Conservation (phyloP, 495 filamentous ascomycete genomes). For the Penicillium samsonianum region DNA sequence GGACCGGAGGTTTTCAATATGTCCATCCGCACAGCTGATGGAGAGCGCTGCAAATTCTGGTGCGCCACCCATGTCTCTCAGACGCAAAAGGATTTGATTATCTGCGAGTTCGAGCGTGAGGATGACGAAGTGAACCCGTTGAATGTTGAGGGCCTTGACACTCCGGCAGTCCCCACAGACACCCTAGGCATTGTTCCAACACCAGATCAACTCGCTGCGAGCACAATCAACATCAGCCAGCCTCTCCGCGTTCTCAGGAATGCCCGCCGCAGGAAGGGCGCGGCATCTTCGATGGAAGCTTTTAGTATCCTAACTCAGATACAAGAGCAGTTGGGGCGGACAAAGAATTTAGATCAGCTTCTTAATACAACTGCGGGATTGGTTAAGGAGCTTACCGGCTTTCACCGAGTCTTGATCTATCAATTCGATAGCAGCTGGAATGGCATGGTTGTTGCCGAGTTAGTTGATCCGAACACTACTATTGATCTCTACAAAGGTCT, state of each 20-base stretch:
- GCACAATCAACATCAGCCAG: conserved; percentile 68
- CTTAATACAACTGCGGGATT: conserved; percentile 41
- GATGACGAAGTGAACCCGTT: conserved; percentile 76
- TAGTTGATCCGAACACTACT: conserved; percentile 77
- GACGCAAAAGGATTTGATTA: conserved; percentile 65
- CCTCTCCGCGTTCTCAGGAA: conserved; percentile 79
- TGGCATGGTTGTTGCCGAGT: conserved; percentile 82
- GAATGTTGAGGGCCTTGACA: conserved; percentile 54
- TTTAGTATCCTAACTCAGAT: conserved; percentile 76
- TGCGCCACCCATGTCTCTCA: conserved; percentile 80
- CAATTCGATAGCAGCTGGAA: conserved; percentile 86
- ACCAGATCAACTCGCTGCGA: conserved; percentile 66
- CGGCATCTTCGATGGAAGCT: conserved; percentile 89
- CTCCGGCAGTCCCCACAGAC: conserved; percentile 65
- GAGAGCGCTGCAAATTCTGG: conserved; percentile 70
- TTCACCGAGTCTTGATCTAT: conserved; percentile 92
- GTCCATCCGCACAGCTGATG: conserved; percentile 57
- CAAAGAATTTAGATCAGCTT: conserved; percentile 57
- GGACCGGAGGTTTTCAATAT: conserved; percentile 88
- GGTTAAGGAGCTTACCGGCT: conserved; percentile 79
- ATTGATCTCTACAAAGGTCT: conserved; percentile 88
- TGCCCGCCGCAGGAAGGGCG: conserved; percentile 73
- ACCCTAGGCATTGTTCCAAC: conserved; percentile 71
- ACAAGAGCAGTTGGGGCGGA: conserved; percentile 58
- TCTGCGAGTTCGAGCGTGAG: conserved; percentile 92